Percentiles rank a stretch among this genome's conserved stretches.
Conservation (phyloP, 2,329 filamentous ascomycete genomes). For the Fusarium oxysporum region DNA sequence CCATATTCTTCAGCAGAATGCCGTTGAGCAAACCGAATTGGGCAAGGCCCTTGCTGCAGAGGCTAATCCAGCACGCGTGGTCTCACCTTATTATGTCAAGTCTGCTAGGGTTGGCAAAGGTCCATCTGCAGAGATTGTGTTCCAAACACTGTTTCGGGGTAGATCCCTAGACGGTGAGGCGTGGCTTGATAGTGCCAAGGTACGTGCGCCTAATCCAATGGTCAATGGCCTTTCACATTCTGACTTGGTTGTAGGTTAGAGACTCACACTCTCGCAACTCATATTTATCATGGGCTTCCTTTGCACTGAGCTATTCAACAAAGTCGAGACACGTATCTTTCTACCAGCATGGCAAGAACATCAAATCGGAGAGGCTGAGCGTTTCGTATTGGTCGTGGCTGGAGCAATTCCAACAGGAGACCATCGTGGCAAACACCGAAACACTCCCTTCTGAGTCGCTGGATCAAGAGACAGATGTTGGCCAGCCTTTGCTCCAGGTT, state of each 20-base stretch:
- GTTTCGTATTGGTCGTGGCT: background rate
- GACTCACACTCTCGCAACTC: background rate
- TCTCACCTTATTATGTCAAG: background rate
- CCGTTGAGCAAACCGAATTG: background rate
- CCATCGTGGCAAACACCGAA: background rate
- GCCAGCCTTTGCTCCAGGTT: background rate
- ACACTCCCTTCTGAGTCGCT: background rate
- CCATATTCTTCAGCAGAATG: background rate
- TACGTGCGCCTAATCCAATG: background rate
- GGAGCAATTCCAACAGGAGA: background rate
- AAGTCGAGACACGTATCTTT: background rate
- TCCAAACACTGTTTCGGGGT: background rate
- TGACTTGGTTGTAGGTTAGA: background rate
- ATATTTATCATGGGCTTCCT: background rate
- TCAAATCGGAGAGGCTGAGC: background rate
- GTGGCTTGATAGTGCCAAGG: background rate
- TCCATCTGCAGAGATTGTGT: background rate
- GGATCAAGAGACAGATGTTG: background rate
- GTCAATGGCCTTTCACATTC: background rate
- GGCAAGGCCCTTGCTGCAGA: background rate
- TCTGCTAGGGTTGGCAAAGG: background rate
- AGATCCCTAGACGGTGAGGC: background rate
- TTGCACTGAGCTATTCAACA: background rate
- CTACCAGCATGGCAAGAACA: background rate
- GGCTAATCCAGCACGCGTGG: fast-evolving